Conservation (phyloP, 192 early-diverging fungal genomes). For the Coemansia sp. region DNA sequence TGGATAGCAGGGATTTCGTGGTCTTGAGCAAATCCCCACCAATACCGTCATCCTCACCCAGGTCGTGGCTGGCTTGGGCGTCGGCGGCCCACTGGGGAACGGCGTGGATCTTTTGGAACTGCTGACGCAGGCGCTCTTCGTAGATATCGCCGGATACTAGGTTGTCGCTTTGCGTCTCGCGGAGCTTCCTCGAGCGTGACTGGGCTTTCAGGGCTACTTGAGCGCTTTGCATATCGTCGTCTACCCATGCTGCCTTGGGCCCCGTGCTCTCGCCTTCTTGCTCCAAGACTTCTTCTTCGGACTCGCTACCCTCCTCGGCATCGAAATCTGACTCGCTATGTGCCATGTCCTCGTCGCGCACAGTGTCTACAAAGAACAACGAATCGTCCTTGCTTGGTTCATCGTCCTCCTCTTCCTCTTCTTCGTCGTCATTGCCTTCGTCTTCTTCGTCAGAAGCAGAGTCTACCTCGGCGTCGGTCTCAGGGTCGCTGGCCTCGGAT, state of each 20-base stretch:
- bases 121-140: constrained; percentile 74
- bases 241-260: constrained; percentile 68
- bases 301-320: neutral
- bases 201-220: constrained; percentile 66
- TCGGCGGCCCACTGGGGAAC: constrained; percentile 77
- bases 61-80: constrained; percentile 38
- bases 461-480: neutral
- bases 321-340: neutral
- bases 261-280: constrained; percentile 23
- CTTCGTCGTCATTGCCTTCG: neutral
- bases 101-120: constrained; percentile 85
- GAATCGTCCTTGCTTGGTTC: constrained; percentile 6
- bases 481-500: neutral
- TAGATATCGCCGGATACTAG: constrained; percentile 76
- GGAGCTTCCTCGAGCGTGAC: constrained; percentile 75
- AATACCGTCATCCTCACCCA: constrained; percentile 49
- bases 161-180: constrained; percentile 72
- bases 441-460: neutral
- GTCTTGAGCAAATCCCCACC: constrained; percentile 35
- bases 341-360: constrained; percentile 11
- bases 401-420: constrained; percentile 4
- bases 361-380: constrained; percentile 45
- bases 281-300: constrained; percentile 22
- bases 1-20: constrained; percentile 20
- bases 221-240: constrained; percentile 72